Base-by-base conservation (phyloP, 108 stramenopile genomes). In the Nannochloropsis oceanica region DNA sequence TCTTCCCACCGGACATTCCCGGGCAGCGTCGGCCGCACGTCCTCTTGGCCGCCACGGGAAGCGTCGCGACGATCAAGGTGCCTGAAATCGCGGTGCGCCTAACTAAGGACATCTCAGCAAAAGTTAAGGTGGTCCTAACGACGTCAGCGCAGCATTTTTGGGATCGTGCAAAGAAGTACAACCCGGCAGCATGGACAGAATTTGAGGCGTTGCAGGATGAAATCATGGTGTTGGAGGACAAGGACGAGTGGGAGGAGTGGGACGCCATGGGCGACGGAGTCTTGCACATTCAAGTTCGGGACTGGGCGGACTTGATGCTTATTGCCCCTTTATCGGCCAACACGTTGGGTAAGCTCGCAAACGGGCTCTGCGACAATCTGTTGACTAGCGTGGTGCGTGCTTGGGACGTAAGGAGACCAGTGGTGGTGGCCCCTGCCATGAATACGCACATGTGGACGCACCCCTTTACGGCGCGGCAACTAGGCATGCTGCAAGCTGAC, bases 401-500 rank as follows among this genome's bases (percentile, higher is more conserved):
- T 18, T 88, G 87, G 87, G 84, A 88, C 42, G 27, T 88, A 9
- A 81, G 27, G 46, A 89, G 83, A 44, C 81, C 81, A 12, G 79
- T 89, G 59, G 25, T 89, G 14, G 81, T 89, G 13, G 88, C 88
- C 44, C 88, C 88, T 22, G 88, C 88, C 14, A 89, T 89, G 88
- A 89, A 89, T 81, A 89, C 88, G 59, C 43, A 83, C 85, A 89
- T 89, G 88, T 89, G 88, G 88, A 43, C 79, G 46, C 88, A 89
- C 20, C 85, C 85, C 26, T 44, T 85, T 44, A 89, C 88, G 13
- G 82, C 44, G 22, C 81, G 84, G 86, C 82, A 44, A 43, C 43
- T 82, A 34, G 11, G 34, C 26, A 27, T 22, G 24, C 18, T 13
- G 26, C 9, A 80, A 85, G 13, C 43, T 43, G 84, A 82, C 42